Evolutionary conservation across 148 eudicot species (phyloP), one percentile per base, ranked within the genome.

Genomic region (Cornus florida): DNA sequence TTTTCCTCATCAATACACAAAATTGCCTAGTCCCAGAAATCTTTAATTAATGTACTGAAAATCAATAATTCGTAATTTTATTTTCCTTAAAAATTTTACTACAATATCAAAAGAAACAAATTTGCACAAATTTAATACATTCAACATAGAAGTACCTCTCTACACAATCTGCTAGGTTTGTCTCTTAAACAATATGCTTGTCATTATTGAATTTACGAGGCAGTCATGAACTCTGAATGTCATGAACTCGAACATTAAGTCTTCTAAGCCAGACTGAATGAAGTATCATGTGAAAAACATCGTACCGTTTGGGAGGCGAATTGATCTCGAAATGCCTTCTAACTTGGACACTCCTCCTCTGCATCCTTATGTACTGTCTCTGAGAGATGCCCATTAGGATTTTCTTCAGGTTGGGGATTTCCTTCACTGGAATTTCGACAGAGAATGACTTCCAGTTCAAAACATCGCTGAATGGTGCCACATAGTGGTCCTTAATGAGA

Each of bases 251-350:
- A 57, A 57, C 57, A 24, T 74, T 74, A 31, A 74, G 57, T 59
- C 76, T 56, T 24, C 76, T 33, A 74, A 74, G 76, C 76, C 76
- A 74, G 39, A 74, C 22, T 62, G 76, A 74, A 57, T 74, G 67
- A 16, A 74, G 64, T 56, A 74, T 74, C 76, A 74, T 74, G 39
- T 74, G 76, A 31, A 74, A 74, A 5, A 74, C 76, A 32, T 74
- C 76, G 13, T 56, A 74, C 67, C 66, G 22, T 20, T 74, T 74
- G 13, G 76, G 76, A 14, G 76, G 76, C 22, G 62, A 74, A 35
- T 74, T 74, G 22, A 74, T 66, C 43, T 74, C 76, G 12, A 74
- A 74, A 31, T 74, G 76, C 19, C 67, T 32, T 22, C 76, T 60
- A 7, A 59, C 43, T 57, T 74, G 67, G 12, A 24, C n/a, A 28